phyloP scores from a whole-genome alignment of 768 basidiomycete species.

The Pisolithus orientalis region DNA sequence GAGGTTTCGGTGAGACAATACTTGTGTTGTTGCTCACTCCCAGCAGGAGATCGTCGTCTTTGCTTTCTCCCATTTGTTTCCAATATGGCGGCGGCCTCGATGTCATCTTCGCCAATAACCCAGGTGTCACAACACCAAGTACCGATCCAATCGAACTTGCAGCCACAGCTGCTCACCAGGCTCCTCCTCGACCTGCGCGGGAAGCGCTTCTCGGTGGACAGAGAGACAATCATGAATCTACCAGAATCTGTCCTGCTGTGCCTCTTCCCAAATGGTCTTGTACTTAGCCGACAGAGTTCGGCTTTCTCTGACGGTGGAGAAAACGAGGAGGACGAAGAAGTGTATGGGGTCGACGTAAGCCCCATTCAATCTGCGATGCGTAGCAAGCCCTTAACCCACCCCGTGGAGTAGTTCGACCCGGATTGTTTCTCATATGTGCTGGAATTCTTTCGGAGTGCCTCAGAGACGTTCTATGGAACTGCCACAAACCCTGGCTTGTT shows the following conservation, averaged over 20 bases:
- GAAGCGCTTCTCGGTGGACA: constrained; percentile 86
- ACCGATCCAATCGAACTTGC: constrained; percentile 62
- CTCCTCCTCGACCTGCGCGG: constrained; percentile 91
- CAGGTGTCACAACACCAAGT: constrained; percentile 48
- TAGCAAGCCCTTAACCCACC: neutral
- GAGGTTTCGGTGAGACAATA: constrained; percentile 21
- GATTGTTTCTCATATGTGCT: constrained; percentile 94
- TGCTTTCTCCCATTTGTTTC: constrained; percentile 12
- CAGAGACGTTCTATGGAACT: constrained; percentile 89
- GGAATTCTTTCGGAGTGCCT: constrained; percentile 83
- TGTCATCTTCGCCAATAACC: constrained; percentile 51
- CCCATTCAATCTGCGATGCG: constrained; percentile 6
- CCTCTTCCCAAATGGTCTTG: constrained; percentile 95
- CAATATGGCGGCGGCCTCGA: constrained; percentile 32
- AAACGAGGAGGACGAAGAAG: constrained; percentile 78
- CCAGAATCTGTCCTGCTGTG: constrained; percentile 96
- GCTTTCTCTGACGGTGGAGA: constrained; percentile 70
- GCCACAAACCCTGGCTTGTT: constrained; percentile 65
- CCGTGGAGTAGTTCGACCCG: constrained; percentile 76
- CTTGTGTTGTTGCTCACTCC: constrained; percentile 9
- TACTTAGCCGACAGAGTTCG: constrained; percentile 80
- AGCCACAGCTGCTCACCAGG: constrained; percentile 83
- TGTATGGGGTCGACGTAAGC: constrained; percentile 95
- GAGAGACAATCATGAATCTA: constrained; percentile 96
- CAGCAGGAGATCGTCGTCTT: constrained; percentile 5